Conservation (phyloP, 306 rosid genomes). For the Carpinus viminea region DNA sequence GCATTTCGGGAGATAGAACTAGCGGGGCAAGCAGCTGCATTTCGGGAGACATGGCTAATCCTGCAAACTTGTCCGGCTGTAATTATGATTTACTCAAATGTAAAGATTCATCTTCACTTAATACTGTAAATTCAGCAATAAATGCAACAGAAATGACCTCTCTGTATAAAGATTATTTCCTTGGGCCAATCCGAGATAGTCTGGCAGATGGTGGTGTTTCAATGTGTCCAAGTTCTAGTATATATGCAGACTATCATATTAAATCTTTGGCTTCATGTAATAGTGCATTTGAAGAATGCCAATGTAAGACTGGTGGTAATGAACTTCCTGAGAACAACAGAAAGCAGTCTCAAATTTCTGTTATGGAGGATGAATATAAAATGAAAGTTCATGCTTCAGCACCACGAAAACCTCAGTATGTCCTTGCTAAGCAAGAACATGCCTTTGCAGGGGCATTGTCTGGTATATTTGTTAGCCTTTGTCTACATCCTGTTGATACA, state of each 20-base stretch:
- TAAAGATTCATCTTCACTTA: slow-evolving; percentile 28
- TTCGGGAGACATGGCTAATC: slow-evolving; percentile 34
- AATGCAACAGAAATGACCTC: slow-evolving; percentile 34
- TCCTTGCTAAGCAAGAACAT: slow-evolving; percentile 71
- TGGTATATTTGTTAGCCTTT: slow-evolving; percentile 86
- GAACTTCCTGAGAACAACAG: slow-evolving; percentile 42
- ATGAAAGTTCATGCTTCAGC: slow-evolving; percentile 35
- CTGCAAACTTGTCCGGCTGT: slow-evolving; percentile 27
- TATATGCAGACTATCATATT: slow-evolving; percentile 44
- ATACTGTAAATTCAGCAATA: slow-evolving; percentile 28
- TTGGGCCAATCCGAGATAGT: slow-evolving; percentile 33
- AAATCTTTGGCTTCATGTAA: slow-evolving; percentile 34
- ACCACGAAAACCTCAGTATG: slow-evolving; percentile 37
- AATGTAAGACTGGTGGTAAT: slow-evolving; percentile 36
- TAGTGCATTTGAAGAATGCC: slow-evolving; percentile 31
- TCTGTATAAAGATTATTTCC: slow-evolving; percentile 57
- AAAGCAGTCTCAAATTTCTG: slow-evolving; percentile 31
- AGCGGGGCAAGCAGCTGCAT: slow-evolving; percentile 24
- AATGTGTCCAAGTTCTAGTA: slow-evolving; percentile 34
- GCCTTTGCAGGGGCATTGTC: slow-evolving; percentile 98
- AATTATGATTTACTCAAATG: slow-evolving; percentile 22
- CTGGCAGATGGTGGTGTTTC: slow-evolving; percentile 32
- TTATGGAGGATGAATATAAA: slow-evolving; percentile 34
- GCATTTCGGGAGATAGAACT: slow-evolving; percentile 17
- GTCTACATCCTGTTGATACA: slow-evolving; percentile 95